phyloP scores from a whole-genome alignment of 768 basidiomycete species.

The Hericium rajendrae region DNA sequence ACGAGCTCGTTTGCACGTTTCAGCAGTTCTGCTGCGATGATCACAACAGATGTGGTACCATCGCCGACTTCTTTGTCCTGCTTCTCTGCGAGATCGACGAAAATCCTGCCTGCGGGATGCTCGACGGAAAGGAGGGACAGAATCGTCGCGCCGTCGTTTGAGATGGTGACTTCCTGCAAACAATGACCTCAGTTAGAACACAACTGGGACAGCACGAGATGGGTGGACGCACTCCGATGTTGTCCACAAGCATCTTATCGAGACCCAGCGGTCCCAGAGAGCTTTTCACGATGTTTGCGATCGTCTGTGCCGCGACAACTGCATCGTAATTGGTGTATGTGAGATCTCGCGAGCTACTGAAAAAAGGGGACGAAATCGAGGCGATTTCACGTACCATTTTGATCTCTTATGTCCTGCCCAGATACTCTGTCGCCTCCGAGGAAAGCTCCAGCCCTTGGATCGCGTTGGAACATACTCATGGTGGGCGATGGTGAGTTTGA shows the following conservation, averaged over 20 bases:
- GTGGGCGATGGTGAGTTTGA: constrained; percentile 2
- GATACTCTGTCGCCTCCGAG: constrained; percentile 89
- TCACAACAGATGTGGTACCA: constrained; percentile 97
- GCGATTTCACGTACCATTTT: constrained; percentile 61
- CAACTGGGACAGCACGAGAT: not conserved
- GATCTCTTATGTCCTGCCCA: constrained; percentile 93
- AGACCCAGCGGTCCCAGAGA: constrained; percentile 91
- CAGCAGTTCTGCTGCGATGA: constrained; percentile 94
- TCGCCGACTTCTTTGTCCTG: constrained; percentile 99
- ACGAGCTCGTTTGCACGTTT: constrained; percentile 96
- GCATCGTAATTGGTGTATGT: constrained; percentile 5
- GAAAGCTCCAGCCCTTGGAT: constrained; percentile 86
- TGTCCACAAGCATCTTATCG: constrained; percentile 97
- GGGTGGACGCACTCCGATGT: constrained; percentile 69
- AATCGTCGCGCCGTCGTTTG: constrained; percentile 99
- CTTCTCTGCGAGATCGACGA: constrained; percentile 97
- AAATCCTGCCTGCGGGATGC: constrained; percentile 94
- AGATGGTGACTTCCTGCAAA: constrained; percentile 92
- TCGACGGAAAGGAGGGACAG: constrained; percentile 88
- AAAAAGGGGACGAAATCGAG: not conserved
- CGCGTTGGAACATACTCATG: constrained; percentile 72
- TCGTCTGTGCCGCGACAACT: constrained; percentile 94
- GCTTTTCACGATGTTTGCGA: constrained; percentile 96
- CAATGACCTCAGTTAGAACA: constrained; percentile 4
- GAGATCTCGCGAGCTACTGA: constrained; percentile 4